Conservation (phyloP, 345 rosid genomes). For the Triadica sebifera region DNA sequence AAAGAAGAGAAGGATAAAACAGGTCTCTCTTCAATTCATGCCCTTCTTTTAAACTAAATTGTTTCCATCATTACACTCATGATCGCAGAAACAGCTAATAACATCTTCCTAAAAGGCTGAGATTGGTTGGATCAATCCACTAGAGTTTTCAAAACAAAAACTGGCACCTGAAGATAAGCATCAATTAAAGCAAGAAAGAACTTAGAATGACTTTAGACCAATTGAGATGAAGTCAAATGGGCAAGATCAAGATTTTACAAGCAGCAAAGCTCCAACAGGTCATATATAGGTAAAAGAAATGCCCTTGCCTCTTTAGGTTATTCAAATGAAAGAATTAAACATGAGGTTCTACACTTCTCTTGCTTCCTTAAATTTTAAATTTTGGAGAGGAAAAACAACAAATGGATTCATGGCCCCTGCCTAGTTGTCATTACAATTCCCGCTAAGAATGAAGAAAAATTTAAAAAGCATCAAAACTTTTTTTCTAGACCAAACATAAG, state of each 20-base stretch:
- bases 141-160: background rate
- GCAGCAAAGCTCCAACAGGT: background rate
- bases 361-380: background rate
- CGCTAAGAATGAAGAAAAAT: no score
- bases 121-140: background rate
- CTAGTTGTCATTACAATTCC: no score
- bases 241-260: background rate
- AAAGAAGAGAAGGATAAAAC: background rate
- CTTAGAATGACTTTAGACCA: no score
- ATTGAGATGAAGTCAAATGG: no score
- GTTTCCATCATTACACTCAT: background rate
- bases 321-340: conserved; percentile 4
- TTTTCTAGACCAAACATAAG: background rate
- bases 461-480: no score
- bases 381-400: background rate
- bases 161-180: background rate
- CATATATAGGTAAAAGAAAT: background rate
- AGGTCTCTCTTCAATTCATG: background rate
- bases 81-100: background rate
- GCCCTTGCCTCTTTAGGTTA: background rate
- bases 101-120: background rate
- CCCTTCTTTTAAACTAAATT: background rate
- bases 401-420: background rate
- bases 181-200: background rate
- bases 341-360: background rate